Base-by-base conservation (phyloP, 2,329 filamentous ascomycete genomes). In the Pestalotiopsis sp. region DNA sequence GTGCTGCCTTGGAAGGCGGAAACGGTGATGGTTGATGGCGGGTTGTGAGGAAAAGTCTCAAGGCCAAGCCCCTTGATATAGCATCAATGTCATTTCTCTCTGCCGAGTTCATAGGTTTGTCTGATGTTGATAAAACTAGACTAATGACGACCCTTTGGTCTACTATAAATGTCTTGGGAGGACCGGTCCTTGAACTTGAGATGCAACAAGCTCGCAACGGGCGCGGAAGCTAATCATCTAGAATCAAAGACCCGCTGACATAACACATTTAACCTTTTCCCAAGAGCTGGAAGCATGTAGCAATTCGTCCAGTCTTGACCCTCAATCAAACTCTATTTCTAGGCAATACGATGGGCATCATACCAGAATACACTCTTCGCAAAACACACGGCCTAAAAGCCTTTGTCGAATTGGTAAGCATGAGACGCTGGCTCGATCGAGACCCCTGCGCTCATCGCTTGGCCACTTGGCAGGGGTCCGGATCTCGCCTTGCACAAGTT, bases 391-490 rank as follows among this genome's bases (percentile, higher is more conserved):
- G 11, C 17, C 45, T 9, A 9, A n/a, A 52, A 52, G 45, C 45
- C 31, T 52, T 52, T 20, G 17, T 52, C 45, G 17, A 36, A 59
- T 62, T 62, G 36, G 59, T 41, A 36, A 62, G 59, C 36, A 36
- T 62, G 59, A 39, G 31, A 59, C 57, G 27, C 57, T 36, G 31
- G 27, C 17, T 36, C 25, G 25, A 62, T 11, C 27, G 17, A 14
- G 27, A 36, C 25, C 45, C 45, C 45, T 52, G 45, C 9, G 45
- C 45, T 52, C 45, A 52, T 52, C 31, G 59, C 27, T 38, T 62
- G 59, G 59, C 57, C 57, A 23, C 59, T 62, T 62, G 59, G 59
- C 59, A 62, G 59, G 59, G 59, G 59, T 62, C 59, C n/a, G 31
- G 27, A 38, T 62, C 59, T 20, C 59, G 57, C 31, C 27, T 12